phyloP scores from a whole-genome alignment of 306 rosid species.

The Psophocarpus tetragonolobus region DNA sequence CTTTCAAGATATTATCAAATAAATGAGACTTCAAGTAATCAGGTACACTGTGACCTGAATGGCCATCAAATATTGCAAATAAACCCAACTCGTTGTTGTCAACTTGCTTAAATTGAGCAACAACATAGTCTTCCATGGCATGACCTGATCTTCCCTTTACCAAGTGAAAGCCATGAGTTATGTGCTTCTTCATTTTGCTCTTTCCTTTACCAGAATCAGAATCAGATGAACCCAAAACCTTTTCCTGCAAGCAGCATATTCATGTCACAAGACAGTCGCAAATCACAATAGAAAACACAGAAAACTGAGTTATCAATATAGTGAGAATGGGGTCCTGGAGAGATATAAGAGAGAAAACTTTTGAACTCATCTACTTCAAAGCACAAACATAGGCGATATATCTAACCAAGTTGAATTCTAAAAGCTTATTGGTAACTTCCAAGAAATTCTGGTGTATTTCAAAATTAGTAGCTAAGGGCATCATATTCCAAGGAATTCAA shows the following conservation, averaged over 20 bases:
- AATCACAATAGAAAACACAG: neutral
- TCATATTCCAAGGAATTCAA: neutral
- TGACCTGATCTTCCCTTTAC: conserved; percentile 78
- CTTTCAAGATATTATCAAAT: conserved; percentile 75
- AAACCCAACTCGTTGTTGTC: conserved; percentile 80
- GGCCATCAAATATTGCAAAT: conserved; percentile 97
- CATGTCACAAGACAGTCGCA: conserved; percentile 1
- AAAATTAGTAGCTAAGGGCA: conserved; percentile 7
- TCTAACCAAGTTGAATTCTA: conserved; percentile 7
- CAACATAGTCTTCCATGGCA: conserved; percentile 89
- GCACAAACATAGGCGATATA: neutral
- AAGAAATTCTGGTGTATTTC: neutral
- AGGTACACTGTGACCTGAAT: conserved; percentile 78
- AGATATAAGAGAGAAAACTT: neutral
- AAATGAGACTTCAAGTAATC: conserved; percentile 72
- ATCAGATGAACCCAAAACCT: conserved; percentile 71
- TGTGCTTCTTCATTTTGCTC: conserved; percentile 81
- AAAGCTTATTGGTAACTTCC: neutral
- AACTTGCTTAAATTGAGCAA: conserved; percentile 79
- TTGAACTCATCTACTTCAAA: neutral
- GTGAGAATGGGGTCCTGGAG: neutral
- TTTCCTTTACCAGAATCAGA: conserved; percentile 96
- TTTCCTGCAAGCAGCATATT: conserved; percentile 63
- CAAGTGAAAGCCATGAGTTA: conserved; percentile 89
- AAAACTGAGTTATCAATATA: neutral